Evolutionary conservation across 805 yeast species (phyloP), one percentile per base, ranked within the genome.

Genomic region (Kodamaea kaohsiungensis): DNA sequence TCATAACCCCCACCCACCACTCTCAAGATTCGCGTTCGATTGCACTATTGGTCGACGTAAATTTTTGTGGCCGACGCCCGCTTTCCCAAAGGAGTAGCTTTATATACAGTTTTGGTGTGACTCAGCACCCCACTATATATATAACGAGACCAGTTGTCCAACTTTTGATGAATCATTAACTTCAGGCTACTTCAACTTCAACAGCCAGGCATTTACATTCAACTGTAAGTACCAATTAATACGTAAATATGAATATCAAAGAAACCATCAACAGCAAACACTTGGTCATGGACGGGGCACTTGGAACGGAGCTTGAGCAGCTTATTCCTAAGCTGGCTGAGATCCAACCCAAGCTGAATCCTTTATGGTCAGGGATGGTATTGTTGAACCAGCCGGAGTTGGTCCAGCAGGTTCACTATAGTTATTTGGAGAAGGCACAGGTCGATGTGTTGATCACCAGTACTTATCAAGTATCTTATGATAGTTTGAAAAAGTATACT

Each of bases 301-400:
- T 59, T 17, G 61, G 62, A 8, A 58, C 61, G 6, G 59, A 57
- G 42, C 53, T 59, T 17, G 62, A 62, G 43, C 56, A 54, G 3
- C 51, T 62, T 18, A 65, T 70, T 1, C 57, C 62, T 1, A 50
- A 52, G 22, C 57, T 58, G 35, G 52, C 60, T 9, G 49, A 51
- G 6, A 53, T 60, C 48, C 65, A 65, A 33, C 66, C 71, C 8
- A 61, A 61, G 30, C 50, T 53, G 38, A 76, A 80, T 42, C 74
- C 75, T 8, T 71, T 87, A 8, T 87, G 92, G 91, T 82, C 88
- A 0, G 85, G 88, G 0, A 61, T 75, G 35, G 83, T 83, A 1
- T 69, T 85, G 16, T 53, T 81, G 7, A 65, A 69, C 3, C 59
- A 76, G 45, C 83, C 85, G 1, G 64, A 70, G 13, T 69, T 72